These are phyloP conservation scores for Bruguiera gymnorhiza DNA, from an alignment of 345 rosid genomes.

Conservation along the genomic window DNA sequence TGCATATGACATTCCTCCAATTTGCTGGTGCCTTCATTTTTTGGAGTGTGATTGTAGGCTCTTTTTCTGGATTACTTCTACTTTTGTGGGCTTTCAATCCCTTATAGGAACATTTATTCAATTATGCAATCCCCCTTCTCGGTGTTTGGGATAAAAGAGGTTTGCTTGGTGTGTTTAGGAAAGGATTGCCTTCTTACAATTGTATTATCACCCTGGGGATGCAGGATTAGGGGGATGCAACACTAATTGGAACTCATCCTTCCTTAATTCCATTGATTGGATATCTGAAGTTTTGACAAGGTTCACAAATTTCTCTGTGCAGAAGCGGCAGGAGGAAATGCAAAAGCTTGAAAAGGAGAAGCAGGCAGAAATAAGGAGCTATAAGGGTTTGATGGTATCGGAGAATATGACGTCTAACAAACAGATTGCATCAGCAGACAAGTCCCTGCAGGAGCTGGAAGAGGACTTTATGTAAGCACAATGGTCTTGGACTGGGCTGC, in stretches of 20 bases:
- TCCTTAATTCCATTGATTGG: not conserved
- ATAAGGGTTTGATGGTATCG: conserved; percentile 92
- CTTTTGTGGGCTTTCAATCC: too few relatives aligned
- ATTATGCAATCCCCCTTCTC: too few relatives aligned
- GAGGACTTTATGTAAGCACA: conserved; percentile 81
- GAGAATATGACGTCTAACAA: conserved; percentile 97
- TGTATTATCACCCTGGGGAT: too few relatives aligned
- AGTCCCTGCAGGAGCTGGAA: conserved; percentile 91
- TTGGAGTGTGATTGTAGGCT: too few relatives aligned
- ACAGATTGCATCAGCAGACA: conserved; percentile 73
- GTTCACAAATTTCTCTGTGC: conserved; percentile 15
- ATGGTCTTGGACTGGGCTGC: not conserved
- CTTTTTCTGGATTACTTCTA: too few relatives aligned
- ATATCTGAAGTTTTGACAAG: not conserved
- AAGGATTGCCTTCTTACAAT: too few relatives aligned
- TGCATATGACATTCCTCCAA: too few relatives aligned
- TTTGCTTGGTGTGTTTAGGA: too few relatives aligned
- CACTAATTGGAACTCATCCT: not conserved
- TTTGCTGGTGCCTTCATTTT: too few relatives aligned
- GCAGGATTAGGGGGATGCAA: too few relatives aligned
- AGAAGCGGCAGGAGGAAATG: conserved; percentile 92
- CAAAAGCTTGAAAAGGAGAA: conserved; percentile 88
- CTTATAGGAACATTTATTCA: too few relatives aligned
- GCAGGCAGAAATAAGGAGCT: conserved; percentile 90
- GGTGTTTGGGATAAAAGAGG: too few relatives aligned